Evolutionary conservation across 1,139 yeast species (phyloP).

Genomic region (Wickerhamomyces sp.): DNA sequence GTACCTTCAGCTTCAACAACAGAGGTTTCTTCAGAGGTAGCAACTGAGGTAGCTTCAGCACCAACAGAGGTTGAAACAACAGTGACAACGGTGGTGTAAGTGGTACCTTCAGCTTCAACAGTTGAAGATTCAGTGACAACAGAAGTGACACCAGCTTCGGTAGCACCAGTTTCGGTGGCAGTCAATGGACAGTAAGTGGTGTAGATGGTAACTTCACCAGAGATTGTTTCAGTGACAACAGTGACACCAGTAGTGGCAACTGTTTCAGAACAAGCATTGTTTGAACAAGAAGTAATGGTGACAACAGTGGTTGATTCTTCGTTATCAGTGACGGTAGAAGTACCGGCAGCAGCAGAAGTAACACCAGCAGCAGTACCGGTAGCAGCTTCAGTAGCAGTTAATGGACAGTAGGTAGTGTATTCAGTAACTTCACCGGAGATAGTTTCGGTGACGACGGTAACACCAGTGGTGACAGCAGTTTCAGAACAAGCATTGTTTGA

Average conservation of each 20-base stretch:
- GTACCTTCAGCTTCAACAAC: constrained; percentile 1
- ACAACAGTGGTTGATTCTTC: constrained; percentile 18
- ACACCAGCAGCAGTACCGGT: constrained; percentile 5
- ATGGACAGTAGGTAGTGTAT: constrained; percentile 28
- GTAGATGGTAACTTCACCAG: constrained; percentile 9
- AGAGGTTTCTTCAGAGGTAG: neutral
- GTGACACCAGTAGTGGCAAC: constrained; percentile 22
- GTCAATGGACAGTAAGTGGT: constrained; percentile 10
- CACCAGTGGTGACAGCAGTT: constrained; percentile 36
- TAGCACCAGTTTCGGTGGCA: neutral
- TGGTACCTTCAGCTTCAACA: constrained; percentile 8
- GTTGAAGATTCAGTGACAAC: constrained; percentile 22
- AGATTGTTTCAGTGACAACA: constrained; percentile 3
- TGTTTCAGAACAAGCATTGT: constrained; percentile 17
- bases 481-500: constrained; percentile 31
- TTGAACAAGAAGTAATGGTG: constrained; percentile 21
- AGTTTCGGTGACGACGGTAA: constrained; percentile 27
- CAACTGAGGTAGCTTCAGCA: neutral
- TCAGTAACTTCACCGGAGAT: constrained; percentile 5
- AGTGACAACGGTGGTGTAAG: constrained; percentile 3
- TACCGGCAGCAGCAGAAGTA: constrained; percentile 6
- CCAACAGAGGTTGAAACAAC: neutral
- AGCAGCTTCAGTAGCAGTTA: constrained; percentile 6
- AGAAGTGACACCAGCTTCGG: constrained; percentile 2
- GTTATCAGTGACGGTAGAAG: constrained; percentile 14